Evolutionary conservation across 306 rosid genomes (phyloP).

Genomic region (Inga laurina): DNA sequence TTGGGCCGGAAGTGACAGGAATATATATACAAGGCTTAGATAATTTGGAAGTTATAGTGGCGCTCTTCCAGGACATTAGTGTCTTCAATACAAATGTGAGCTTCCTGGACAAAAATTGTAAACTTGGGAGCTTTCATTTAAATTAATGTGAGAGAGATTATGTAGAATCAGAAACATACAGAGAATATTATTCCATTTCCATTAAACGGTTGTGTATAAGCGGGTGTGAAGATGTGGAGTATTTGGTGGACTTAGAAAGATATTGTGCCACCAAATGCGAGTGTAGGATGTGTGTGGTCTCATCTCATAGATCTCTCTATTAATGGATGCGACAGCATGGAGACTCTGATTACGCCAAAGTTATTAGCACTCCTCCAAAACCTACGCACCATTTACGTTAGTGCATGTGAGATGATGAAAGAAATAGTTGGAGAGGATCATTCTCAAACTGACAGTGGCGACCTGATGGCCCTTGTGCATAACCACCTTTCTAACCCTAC

Average conservation of each 20-base stretch:
- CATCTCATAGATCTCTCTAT: no score
- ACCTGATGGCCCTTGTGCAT: no score
- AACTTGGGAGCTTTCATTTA: no score
- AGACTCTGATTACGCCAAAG: neutral
- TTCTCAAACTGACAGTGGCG: neutral
- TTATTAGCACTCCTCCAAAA: neutral
- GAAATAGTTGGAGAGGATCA: constrained; percentile 26
- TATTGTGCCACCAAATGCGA: neutral
- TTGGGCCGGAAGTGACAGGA: neutral
- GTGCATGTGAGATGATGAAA: neutral
- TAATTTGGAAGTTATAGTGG: neutral
- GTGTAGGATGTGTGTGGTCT: no score
- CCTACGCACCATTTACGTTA: neutral
- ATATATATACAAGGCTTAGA: no score
- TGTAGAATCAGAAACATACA: no score
- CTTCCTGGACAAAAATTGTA: neutral
- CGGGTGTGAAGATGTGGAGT: rapidly evolving
- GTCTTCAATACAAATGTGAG: neutral
- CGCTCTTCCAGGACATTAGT: neutral
- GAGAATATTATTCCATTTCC: neutral
- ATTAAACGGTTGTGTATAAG: rapidly evolving
- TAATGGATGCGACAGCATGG: rapidly evolving
- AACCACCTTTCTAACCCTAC: no score
- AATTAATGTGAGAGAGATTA: no score
- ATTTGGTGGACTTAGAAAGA: neutral